Evolutionary conservation across 192 early-diverging fungal species (phyloP).

Genomic region (Coemansia guatemalensis): DNA sequence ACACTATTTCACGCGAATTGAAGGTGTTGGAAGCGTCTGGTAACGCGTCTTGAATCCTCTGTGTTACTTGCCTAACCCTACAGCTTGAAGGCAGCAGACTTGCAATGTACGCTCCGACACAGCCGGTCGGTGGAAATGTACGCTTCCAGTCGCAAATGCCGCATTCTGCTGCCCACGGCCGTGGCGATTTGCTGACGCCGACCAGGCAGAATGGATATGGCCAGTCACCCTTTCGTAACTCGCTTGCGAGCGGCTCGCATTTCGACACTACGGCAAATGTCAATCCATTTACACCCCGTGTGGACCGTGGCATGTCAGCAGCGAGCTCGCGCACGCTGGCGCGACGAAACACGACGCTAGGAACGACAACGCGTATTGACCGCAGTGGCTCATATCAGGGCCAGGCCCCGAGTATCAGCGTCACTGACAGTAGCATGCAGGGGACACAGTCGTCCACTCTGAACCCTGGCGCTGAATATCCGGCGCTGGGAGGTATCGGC

Average conservation of each 20-base stretch:
- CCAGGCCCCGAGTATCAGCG: not conserved
- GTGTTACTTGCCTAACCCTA: not conserved
- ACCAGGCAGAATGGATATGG: conserved; percentile 11
- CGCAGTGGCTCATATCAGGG: conserved; percentile 10
- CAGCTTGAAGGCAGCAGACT: not conserved
- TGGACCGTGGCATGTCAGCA: conserved; percentile 24
- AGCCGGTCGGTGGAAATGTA: conserved; percentile 42
- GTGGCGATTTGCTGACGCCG: conserved; percentile 27
- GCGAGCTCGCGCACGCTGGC: conserved; percentile 24
- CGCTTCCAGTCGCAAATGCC: conserved; percentile 32
- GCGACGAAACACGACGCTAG: conserved; percentile 27
- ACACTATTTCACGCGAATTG: not conserved
- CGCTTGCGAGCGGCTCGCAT: conserved; percentile 20
- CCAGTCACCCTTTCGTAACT: conserved; percentile 31
- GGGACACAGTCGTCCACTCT: not conserved
- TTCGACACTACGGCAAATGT: conserved; percentile 22
- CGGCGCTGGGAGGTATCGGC: conserved; percentile 27
- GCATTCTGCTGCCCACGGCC: conserved; percentile 7
- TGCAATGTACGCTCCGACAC: conserved; percentile 28
- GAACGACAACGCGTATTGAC: conserved; percentile 7
- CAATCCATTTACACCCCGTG: conserved; percentile 49
- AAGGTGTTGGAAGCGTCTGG: not conserved
- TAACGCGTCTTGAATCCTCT: not conserved
- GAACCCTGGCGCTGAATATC: conserved; percentile 6
- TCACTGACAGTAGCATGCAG: not conserved